Conservation (phyloP, 371 early-diverging fungal genomes). For the Apophysomyces elegans region DNA sequence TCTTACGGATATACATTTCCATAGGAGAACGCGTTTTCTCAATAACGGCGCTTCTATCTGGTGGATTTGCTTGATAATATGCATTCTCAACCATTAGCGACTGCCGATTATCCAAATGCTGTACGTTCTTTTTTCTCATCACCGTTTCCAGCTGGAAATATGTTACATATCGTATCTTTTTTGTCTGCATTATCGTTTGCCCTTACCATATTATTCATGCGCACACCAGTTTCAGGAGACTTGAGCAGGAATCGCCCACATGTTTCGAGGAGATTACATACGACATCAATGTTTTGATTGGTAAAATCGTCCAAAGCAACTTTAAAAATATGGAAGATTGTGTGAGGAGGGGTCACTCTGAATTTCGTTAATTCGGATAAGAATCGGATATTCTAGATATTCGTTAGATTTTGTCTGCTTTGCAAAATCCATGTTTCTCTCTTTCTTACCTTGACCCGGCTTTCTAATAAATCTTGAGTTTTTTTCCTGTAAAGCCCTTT, state of each 20-base stretch:
- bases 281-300: constrained; percentile 81
- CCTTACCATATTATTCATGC: constrained; percentile 67
- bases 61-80: constrained; percentile 89
- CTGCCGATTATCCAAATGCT: constrained; percentile 85
- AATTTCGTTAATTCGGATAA: constrained; percentile 94
- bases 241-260: constrained; percentile 89
- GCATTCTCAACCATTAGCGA: constrained; percentile 93
- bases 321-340: constrained; percentile 84
- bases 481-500: constrained; percentile 70
- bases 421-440: neutral
- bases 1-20: constrained; percentile 86
- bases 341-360: constrained; percentile 77
- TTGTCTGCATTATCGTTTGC: neutral
- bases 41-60: constrained; percentile 62
- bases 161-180: neutral
- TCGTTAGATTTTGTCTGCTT: neutral
- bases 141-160: constrained; percentile 74
- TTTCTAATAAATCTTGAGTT: constrained; percentile 71
- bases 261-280: constrained; percentile 84
- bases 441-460: constrained; percentile 67
- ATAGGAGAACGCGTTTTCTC: constrained; percentile 73
- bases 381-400: constrained; percentile 75
- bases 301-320: constrained; percentile 84
- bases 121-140: constrained; percentile 84
- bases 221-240: constrained; percentile 71